Evolutionary conservation across 176 grass and related monocot genomes (phyloP).

Genomic region (Raddia distichophylla): DNA sequence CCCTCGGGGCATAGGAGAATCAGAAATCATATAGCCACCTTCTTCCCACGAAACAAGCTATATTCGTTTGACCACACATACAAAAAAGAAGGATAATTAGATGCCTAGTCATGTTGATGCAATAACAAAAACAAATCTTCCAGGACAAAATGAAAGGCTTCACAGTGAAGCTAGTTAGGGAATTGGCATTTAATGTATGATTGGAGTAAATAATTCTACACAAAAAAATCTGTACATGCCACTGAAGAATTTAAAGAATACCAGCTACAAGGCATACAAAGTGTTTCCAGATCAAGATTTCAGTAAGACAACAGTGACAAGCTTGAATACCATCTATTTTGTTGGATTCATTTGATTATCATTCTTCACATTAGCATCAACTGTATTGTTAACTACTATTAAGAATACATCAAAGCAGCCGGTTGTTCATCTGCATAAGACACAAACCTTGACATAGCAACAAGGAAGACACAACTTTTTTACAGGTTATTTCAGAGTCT

Average conservation of each 20-base stretch:
- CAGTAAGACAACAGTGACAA: not conserved
- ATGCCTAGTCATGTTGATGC: not conserved
- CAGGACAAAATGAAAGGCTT: conserved; percentile 8
- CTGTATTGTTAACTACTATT: not conserved
- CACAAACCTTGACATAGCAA: conserved; percentile 47
- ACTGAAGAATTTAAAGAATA: not conserved
- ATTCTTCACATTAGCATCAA: conserved; percentile 20
- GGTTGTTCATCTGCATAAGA: not conserved
- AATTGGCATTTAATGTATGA: not conserved
- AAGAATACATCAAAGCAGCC: not conserved
- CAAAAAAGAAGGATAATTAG: conserved; percentile 12
- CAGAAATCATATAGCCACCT: conserved; percentile 76
- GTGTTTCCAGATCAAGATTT: not conserved
- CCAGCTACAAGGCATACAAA: not conserved
- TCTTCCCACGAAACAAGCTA: conserved; percentile 85
- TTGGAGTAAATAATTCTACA: not conserved
- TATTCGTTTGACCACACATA: conserved; percentile 10
- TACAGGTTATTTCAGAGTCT: no score
- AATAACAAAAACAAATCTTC: not conserved
- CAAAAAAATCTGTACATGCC: not conserved
- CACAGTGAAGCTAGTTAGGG: not conserved
- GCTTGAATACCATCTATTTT: not conserved
- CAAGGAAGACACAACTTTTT: conserved; percentile 50
- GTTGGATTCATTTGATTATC: not conserved
- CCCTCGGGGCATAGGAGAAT: conserved; percentile 84